A percentile compares a stretch with the other conserved stretches of the same genome.
Evolutionary conservation across 306 rosid species (phyloP).

Genomic region (Dryas drummondii): DNA sequence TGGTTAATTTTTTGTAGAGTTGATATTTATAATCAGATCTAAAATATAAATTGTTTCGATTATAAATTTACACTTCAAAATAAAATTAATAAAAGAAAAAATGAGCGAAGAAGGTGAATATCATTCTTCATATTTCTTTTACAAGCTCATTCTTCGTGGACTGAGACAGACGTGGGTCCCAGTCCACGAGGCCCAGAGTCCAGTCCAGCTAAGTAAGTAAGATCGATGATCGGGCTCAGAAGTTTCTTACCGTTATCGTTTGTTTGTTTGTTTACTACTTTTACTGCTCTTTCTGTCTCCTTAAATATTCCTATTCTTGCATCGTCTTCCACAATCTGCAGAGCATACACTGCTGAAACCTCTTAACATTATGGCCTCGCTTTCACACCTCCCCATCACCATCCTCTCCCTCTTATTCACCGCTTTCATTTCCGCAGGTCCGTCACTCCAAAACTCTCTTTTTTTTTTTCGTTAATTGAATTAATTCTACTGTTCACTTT

Average conservation of each 20-base stretch:
- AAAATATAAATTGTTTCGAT: too few relatives aligned
- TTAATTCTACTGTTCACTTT: not conserved
- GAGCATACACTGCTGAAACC: not conserved
- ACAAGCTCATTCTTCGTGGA: too few relatives aligned
- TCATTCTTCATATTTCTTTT: too few relatives aligned
- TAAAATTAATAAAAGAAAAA: too few relatives aligned
- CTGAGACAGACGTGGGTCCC: too few relatives aligned
- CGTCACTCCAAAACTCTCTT: not conserved
- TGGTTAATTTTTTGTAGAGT: too few relatives aligned
- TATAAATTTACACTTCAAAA: too few relatives aligned
- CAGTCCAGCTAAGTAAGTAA: not conserved
- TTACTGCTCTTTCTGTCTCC: too few relatives aligned
- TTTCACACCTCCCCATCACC: conserved; percentile 24
- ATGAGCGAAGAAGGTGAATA: too few relatives aligned
- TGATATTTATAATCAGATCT: too few relatives aligned
- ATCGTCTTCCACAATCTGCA: not conserved
- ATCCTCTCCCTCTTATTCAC: conserved; percentile 35
- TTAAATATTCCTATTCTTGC: not conserved
- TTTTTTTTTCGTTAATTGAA: not conserved
- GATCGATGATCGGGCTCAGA: not conserved
- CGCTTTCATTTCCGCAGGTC: conserved; percentile 46
- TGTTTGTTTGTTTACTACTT: not conserved
- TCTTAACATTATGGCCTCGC: conserved; percentile 37
- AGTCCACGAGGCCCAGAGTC: too few relatives aligned
- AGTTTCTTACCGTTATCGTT: not conserved